Base-by-base conservation (phyloP, 768 basidiomycete species). In the Mycena albidolilacea region DNA sequence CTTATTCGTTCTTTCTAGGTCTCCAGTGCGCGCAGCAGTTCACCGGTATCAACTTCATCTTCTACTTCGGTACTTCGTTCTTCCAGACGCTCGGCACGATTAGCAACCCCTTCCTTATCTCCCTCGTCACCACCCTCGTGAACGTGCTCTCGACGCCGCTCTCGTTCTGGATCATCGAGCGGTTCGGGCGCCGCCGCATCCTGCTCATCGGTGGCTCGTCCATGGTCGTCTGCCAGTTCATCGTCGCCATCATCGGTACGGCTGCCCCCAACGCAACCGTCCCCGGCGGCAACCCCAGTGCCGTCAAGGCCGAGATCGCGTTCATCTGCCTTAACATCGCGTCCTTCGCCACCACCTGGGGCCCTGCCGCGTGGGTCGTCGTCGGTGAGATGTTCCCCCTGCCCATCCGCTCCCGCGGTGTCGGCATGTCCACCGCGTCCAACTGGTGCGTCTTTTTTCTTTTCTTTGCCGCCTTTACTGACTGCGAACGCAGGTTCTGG, bases 211-310 rank as follows among this genome's bases (percentile, higher is more conserved):
- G 96, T 79, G 95, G 95, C 35, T 81, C 88, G 69, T 92, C 92
- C 67, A 97, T 97, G 96, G 86, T 89, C 76, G 73, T 96, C 78
- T 97, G 95, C 87, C 93, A 97, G 82, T 96, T 87, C 85, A 88
- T 96, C 78, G 87, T 95, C 75, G 92, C 88, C n/a, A 71, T 70
- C 54, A 88, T 88, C 78, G 87, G 88, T 75, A 80, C 81, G 37
- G 79, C 82, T 66, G 79, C 82, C 15, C 79, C 80, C 44, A 77
- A 83, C 71, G 84, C 81, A 74, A 73, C 80, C 68, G 78, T 86
- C 71, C 82, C 86, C n/a, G 81, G 81, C 43, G 76, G 80, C 39
- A 88, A 90, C 77, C 57, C 84, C 23, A 82, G 86, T 21, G 88
- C 86, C n/a, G 88, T 89, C 78, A 89, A 90, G 74, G 90, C 89